phyloP scores from a whole-genome alignment of 2,329 filamentous ascomycete species.

The Cryphonectria naterciae region DNA sequence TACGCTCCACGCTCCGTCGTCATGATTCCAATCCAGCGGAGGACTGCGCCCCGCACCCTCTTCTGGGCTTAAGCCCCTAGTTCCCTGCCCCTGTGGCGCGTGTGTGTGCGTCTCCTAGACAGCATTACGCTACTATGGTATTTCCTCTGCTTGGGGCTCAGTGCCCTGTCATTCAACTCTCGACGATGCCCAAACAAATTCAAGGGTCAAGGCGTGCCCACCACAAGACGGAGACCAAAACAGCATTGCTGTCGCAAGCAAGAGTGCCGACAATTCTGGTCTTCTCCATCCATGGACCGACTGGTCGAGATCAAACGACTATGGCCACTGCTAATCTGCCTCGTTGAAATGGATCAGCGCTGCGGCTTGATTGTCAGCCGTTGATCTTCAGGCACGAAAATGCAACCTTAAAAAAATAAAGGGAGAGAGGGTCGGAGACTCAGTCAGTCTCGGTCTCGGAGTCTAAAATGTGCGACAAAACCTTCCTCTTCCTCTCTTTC shows the following conservation, averaged over 20 bases:
- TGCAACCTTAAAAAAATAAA: background rate
- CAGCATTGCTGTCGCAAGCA: background rate
- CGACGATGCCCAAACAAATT: slow-evolving; percentile 10
- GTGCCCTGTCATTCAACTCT: slow-evolving; percentile 4
- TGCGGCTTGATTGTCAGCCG: background rate
- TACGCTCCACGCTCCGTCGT: background rate
- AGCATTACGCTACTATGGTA: background rate
- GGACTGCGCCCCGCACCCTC: slow-evolving; percentile 19
- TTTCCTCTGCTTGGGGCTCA: slow-evolving; percentile 13
- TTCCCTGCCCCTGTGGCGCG: background rate
- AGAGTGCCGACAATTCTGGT: background rate
- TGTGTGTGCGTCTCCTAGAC: background rate
- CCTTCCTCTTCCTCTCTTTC: background rate
- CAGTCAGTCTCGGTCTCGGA: slow-evolving; percentile 3
- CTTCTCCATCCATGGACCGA: background rate
- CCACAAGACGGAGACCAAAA: background rate
- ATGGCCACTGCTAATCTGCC: background rate
- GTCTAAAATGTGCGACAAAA: background rate
- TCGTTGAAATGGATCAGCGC: background rate
- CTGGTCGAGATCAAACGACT: background rate
- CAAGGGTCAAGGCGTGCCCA: background rate
- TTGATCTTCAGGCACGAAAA: slow-evolving; percentile 1
- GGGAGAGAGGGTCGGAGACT: background rate
- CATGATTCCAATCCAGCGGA: background rate
- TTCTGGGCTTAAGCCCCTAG: slow-evolving; percentile 19